Conservation (phyloP, 2,329 filamentous ascomycete genomes). For the Nannizzia gypsea region DNA sequence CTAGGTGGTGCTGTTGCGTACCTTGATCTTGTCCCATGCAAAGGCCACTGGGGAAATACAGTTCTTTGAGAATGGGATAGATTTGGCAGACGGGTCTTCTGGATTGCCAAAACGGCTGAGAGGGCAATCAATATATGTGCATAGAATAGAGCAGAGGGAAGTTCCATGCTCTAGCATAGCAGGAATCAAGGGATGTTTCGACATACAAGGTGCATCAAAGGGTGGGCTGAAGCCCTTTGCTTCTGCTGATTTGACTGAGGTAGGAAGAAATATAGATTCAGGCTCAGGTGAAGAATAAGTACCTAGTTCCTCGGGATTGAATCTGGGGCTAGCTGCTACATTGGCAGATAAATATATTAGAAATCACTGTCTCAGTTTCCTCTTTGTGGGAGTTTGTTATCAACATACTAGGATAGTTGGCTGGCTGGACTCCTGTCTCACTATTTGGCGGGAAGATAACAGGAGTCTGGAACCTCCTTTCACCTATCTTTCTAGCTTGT, state of each 20-base stretch:
- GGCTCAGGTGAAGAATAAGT: background rate
- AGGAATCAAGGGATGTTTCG: background rate
- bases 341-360: background rate
- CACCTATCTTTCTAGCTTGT: background rate
- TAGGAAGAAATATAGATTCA: background rate
- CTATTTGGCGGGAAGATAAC: background rate
- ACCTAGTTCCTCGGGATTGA: background rate
- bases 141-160: background rate
- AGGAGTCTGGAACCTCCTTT: background rate
- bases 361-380: background rate
- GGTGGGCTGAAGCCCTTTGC: background rate
- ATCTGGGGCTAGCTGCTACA: background rate
- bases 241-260: background rate
- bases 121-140: background rate
- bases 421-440: background rate
- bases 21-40: background rate
- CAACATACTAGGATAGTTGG: background rate
- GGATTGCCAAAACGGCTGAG: background rate
- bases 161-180: background rate
- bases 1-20: background rate
- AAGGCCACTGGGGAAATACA: background rate
- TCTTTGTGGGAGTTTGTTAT: background rate
- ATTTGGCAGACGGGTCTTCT: background rate
- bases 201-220: background rate
- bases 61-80: background rate